Base-by-base conservation (phyloP, 2,329 filamentous ascomycete species). In the Ambrosiella cleistominuta region DNA sequence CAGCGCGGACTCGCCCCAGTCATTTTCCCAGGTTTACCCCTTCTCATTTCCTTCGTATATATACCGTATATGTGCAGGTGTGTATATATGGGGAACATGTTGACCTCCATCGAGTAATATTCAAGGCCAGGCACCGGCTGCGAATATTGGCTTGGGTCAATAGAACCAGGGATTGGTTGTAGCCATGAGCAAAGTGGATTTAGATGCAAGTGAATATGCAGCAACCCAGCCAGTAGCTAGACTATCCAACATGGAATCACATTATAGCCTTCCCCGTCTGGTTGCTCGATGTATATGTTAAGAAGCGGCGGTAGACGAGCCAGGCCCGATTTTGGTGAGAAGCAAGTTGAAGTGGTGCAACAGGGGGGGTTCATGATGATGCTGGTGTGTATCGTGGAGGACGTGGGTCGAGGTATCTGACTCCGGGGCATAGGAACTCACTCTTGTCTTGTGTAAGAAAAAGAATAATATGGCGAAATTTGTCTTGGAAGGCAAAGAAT, bases 381-480 rank as follows among this genome's bases (percentile, higher is more conserved):
- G 44, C n/a, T 13, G n/a, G 44, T 13, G 12, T 12, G 5, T 17
- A 42, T 8, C n/a, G 3, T 12, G n/a, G 15, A 17, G 9, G 44
- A 47, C n/a, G 44, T 13, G 44, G 7, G 44, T 13, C 11, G 2
- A 11, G 12, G n/a, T 12, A 42, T 8, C 11, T 42, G 40, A 7
- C 44, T 47, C 15, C 44, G 5, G 44, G 6, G 42, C 15, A 39
- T 15, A 19, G 11, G 17, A 52, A 57, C 56, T 57, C 19, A 57
- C 56, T 42, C 15, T 57, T 57, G 42, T 37, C 42, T 49, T 27
- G 54, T 6, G 54, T 56, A 37, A 35, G 44, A 56, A 47, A 37
- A 56, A 42, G 40, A 47, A 27, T 35, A 47, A 47, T 47, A 7
- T 47, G 15, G 44, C 44, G 44, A 47, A 47, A 47, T 11, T 15